Evolutionary conservation across 176 grass and related monocot species (phyloP).

Genomic region (Hordeum marinum): DNA sequence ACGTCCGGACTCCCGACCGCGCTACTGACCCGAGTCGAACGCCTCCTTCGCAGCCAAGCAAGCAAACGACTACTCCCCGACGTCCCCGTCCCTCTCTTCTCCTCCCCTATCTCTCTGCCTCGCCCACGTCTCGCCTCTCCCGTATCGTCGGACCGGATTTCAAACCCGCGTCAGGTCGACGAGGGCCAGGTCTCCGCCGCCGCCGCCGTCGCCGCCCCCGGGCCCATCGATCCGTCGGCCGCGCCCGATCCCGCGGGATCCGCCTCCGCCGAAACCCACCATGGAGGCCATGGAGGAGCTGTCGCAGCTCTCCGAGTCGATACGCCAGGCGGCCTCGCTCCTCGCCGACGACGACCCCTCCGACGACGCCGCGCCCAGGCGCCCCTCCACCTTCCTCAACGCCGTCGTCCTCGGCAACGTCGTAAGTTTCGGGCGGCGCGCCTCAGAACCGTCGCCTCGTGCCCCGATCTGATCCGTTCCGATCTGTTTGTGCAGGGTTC

Average conservation of each 20-base stretch:
- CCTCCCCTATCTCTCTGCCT: not conserved
- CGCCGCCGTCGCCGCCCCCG: not conserved
- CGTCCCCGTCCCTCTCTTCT: not conserved
- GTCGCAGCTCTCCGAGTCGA: slow-evolving; percentile 68
- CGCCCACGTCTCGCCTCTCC: slow-evolving; percentile 6
- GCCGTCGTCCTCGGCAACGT: slow-evolving; percentile 91
- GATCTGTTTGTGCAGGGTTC: slow-evolving; percentile 52
- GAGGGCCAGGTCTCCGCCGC: slow-evolving; percentile 14
- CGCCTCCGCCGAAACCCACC: not conserved
- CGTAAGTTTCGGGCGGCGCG: slow-evolving; percentile 35
- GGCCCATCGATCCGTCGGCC: not conserved
- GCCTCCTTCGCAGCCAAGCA: slow-evolving; percentile 22
- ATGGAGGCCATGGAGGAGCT: slow-evolving; percentile 97
- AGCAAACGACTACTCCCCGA: not conserved
- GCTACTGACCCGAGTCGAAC: not conserved
- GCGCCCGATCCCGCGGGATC: slow-evolving; percentile 7
- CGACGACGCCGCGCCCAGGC: slow-evolving; percentile 43
- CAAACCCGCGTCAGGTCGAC: slow-evolving; percentile 35
- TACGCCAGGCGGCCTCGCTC: slow-evolving; percentile 84
- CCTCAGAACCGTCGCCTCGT: not conserved
- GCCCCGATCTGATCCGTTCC: slow-evolving; percentile 34
- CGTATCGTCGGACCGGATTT: slow-evolving; percentile 34
- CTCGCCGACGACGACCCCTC: slow-evolving; percentile 91
- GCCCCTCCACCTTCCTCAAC: slow-evolving; percentile 86
- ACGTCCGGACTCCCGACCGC: not conserved